Conservation (phyloP, 164 flowering plant genomes). For the Paratinospora sagittata region DNA sequence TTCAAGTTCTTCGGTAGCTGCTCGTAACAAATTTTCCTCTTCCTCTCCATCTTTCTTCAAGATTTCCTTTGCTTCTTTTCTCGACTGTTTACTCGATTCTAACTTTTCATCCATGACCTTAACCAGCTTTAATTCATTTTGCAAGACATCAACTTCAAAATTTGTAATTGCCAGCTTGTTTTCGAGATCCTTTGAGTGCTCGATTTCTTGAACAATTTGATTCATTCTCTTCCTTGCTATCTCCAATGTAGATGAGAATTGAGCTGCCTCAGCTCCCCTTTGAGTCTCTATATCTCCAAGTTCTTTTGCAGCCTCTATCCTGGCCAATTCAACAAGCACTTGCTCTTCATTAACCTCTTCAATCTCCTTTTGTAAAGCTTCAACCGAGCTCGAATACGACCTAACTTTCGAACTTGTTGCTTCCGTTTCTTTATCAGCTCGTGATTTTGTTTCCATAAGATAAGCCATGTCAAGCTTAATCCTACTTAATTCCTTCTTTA, state of each 20-base stretch:
- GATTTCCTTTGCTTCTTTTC: neutral
- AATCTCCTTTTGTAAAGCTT: constrained; percentile 49
- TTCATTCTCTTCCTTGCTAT: constrained; percentile 34
- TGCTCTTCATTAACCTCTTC: constrained; percentile 78
- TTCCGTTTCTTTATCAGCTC: constrained; percentile 45
- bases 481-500: constrained; percentile 59
- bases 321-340: constrained; percentile 73
- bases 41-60: constrained; percentile 19
- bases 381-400: constrained; percentile 29
- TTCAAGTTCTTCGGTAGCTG: constrained; percentile 42
- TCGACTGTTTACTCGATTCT: constrained; percentile 16
- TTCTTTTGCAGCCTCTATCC: constrained; percentile 73
- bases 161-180: constrained; percentile 33
- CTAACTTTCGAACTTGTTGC: constrained; percentile 25
- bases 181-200: constrained; percentile 42
- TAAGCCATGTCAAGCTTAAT: constrained; percentile 66
- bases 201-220: constrained; percentile 36
- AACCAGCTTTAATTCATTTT: constrained; percentile 38
- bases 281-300: constrained; percentile 45
- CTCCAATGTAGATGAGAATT: constrained; percentile 35
- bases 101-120: constrained; percentile 33
- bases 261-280: constrained; percentile 37
- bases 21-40: constrained; percentile 22
- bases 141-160: constrained; percentile 44
- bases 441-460: constrained; percentile 40